Evolutionary conservation across 371 early-diverging fungal species (phyloP).

Genomic region (Mucor mucedo): DNA sequence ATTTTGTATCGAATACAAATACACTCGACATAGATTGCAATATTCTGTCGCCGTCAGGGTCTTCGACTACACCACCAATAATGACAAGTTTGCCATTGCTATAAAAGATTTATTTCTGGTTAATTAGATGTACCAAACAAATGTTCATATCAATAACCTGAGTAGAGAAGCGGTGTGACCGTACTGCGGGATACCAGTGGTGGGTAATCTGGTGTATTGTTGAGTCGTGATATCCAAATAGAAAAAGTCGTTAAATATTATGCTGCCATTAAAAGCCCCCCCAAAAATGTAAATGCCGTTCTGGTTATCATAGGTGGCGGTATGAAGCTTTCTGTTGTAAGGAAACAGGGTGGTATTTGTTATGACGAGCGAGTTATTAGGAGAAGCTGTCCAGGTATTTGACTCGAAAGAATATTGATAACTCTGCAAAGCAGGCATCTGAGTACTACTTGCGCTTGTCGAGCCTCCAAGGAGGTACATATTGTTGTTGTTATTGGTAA

Average conservation of each 20-base stretch:
- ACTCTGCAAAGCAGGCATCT: conserved; percentile 13
- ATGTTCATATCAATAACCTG: conserved; percentile 31
- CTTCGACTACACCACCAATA: conserved; percentile 41
- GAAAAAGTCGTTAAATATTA: conserved; percentile 34
- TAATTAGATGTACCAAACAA: background rate
- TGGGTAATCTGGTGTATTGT: conserved; percentile 22
- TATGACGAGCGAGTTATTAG: conserved; percentile 4
- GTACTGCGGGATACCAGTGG: conserved; percentile 28
- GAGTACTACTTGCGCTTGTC: conserved; percentile 18
- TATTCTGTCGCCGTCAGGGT: too few relatives aligned
- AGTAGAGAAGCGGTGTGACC: conserved; percentile 46
- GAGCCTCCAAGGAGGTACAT: conserved; percentile 32
- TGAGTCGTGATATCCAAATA: conserved; percentile 27
- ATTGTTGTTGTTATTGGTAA: conserved; percentile 20
- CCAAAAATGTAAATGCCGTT: conserved; percentile 37
- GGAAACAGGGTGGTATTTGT: background rate
- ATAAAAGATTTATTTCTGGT: background rate
- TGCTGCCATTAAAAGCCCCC: conserved; percentile 25
- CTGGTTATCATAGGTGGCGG: conserved; percentile 21
- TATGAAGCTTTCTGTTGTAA: conserved; percentile 25
- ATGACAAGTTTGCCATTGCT: conserved; percentile 49
- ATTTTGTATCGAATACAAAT: conserved; percentile 34
- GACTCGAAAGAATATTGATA: conserved; percentile 24
- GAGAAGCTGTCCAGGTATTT: conserved; percentile 24
- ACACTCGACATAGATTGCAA: too few relatives aligned